Base-by-base conservation (phyloP, 371 early-diverging fungal species). In the Fennellomyces sp. region DNA sequence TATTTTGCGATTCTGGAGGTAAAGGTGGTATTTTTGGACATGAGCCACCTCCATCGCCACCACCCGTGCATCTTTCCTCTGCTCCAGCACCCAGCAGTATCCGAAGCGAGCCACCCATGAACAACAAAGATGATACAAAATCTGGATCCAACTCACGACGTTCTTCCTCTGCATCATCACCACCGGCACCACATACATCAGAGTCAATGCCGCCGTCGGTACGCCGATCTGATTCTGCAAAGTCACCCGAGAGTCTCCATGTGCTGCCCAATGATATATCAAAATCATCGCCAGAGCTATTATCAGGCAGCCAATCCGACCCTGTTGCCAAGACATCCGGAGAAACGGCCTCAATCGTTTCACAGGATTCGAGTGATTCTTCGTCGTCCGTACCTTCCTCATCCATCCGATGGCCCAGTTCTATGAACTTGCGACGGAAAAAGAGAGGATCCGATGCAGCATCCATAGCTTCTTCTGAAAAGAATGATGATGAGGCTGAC, bases 1-100 rank as follows among this genome's bases (percentile, higher is more conserved):
- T 88, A 2, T 94, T 94, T 64, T 92, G 83, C 63, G 73, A 81
- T 19, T 80, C 88, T 2, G 72, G 70, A 25, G 88, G 90, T 13
- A 70, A 60, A 11, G 89, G 89, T 33, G 89, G 87, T 2, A 82
- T 89, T 15, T 88, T 85, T 81, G 85, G 70, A 27, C 68, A 70
- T 15, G 52, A 57, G 1, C 66, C 63, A 13, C 39, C 25, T 23
- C 35, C 35, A 33, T 13, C 35, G 35, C 13, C 35, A 33, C 35
- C 35, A 33, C 35, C 35, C 8, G 35, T n/a, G 5, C 26, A 23
- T 41, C 17, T 26, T 12, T 17, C 42, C 5, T 10, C 56, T 21
- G 25, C 23, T 3, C 28, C 39, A 39, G 39, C 39, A 39, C 12
- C 45, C 17, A 25, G 1, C 5, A 45, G 45, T 45, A 23, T 23